Conservation (phyloP, 768 basidiomycete genomes). For the Neoboletus subvelutipes region DNA sequence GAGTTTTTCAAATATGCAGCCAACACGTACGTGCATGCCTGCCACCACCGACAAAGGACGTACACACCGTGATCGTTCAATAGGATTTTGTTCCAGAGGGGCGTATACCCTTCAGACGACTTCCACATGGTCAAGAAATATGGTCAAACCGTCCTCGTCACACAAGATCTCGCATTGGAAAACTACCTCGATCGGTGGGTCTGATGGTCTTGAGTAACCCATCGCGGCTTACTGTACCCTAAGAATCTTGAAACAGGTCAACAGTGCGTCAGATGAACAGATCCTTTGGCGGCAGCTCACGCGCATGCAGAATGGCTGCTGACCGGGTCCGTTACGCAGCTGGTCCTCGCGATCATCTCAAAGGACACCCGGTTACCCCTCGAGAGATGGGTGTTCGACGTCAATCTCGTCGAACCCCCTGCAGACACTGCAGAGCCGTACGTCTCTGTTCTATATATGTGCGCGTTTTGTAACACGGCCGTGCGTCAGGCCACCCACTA, state of each 20-base stretch:
- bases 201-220: not conserved
- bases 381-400: slow-evolving; percentile 98
- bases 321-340: slow-evolving; percentile 86
- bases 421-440: slow-evolving; percentile 51
- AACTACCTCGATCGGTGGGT: slow-evolving; percentile 83
- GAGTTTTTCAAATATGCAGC: slow-evolving; percentile 99
- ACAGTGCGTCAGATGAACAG: slow-evolving; percentile 57
- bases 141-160: slow-evolving; percentile 92
- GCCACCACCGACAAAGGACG: not conserved
- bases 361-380: slow-evolving; percentile 90
- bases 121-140: slow-evolving; percentile 99
- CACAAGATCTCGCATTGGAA: slow-evolving; percentile 89
- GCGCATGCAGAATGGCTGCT: slow-evolving; percentile 81
- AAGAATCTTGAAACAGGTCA: slow-evolving; percentile 89
- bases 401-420: slow-evolving; percentile 75
- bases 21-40: slow-evolving; percentile 69
- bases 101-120: slow-evolving; percentile 96
- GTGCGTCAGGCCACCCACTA: slow-evolving; percentile 47
- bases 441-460: slow-evolving; percentile 25
- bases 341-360: slow-evolving; percentile 94
- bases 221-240: not conserved
- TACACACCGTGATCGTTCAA: not conserved
- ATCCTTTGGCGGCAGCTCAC: not conserved
- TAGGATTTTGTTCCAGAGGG: slow-evolving; percentile 94
- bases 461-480: not conserved